phyloP scores from a whole-genome alignment of 106 monocot genomes.

The Posidonia australis region DNA sequence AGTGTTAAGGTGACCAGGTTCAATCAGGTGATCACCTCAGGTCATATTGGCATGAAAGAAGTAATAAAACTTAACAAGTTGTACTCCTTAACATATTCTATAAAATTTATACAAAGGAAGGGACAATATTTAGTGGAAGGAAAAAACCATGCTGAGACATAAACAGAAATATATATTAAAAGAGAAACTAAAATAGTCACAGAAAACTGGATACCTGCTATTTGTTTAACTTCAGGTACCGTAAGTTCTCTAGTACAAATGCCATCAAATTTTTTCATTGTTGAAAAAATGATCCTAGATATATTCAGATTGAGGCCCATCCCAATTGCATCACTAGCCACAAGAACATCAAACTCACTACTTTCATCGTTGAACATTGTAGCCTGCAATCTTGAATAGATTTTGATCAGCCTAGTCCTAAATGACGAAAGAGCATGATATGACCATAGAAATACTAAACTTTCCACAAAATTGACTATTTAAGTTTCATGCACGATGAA shows the following conservation, averaged over 20 bases:
- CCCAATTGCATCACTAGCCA: constrained; percentile 93
- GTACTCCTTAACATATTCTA: too few relatives aligned
- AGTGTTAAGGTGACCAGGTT: too few relatives aligned
- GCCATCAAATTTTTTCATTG: constrained; percentile 82
- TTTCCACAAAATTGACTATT: too few relatives aligned
- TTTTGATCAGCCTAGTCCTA: background rate
- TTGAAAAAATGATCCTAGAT: constrained; percentile 83
- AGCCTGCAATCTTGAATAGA: constrained; percentile 48
- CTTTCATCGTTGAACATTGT: constrained; percentile 89
- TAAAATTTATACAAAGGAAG: too few relatives aligned
- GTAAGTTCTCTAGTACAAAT: constrained; percentile 39
- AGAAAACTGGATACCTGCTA: constrained; percentile 47
- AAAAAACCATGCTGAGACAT: too few relatives aligned
- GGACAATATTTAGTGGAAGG: too few relatives aligned
- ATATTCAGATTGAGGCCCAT: constrained; percentile 99
- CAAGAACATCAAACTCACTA: constrained; percentile 86
- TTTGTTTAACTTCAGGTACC: constrained; percentile 86
- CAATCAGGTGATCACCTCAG: too few relatives aligned
- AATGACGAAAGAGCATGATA: background rate
- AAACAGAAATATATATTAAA: too few relatives aligned
- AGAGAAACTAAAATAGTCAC: background rate
- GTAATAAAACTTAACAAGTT: too few relatives aligned
- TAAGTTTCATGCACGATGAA: too few relatives aligned
- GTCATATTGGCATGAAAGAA: too few relatives aligned
- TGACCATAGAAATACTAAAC: too few relatives aligned